Evolutionary conservation across 106 monocot genomes (phyloP).

Genomic region (Platanthera zijinensis): DNA sequence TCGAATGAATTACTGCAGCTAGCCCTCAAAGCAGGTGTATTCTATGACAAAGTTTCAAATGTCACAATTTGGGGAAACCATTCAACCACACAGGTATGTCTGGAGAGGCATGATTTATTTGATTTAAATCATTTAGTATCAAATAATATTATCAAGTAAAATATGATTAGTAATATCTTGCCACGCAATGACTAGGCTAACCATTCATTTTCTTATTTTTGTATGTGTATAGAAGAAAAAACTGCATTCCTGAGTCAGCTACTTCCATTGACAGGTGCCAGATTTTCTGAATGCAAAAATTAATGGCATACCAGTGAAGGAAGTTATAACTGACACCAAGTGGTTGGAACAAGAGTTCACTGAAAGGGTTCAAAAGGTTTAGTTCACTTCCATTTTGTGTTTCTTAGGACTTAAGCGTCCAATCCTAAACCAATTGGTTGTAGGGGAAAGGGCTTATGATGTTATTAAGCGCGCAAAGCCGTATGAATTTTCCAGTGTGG

Average conservation of each 20-base stretch:
- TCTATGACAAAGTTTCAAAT: slow-evolving; percentile 98
- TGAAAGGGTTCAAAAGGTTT: slow-evolving; percentile 73
- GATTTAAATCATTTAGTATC: slow-evolving; percentile 2
- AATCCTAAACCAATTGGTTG: too few relatives aligned
- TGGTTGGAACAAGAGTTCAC: slow-evolving; percentile 95
- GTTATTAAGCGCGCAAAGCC: too few relatives aligned
- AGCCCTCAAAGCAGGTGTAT: slow-evolving; percentile 89
- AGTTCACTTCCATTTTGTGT: not conserved
- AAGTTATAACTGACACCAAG: slow-evolving; percentile 80
- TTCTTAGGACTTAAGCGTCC: too few relatives aligned
- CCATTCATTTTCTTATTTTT: not conserved
- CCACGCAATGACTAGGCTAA: not conserved
- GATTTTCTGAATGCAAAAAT: slow-evolving; percentile 98
- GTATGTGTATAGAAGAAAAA: not conserved
- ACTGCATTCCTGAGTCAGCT: slow-evolving; percentile 2
- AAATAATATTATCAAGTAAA: not conserved
- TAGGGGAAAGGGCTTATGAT: too few relatives aligned
- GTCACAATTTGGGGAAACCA: slow-evolving; percentile 99
- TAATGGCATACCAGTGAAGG: slow-evolving; percentile 72
- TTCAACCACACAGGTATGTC: slow-evolving; percentile 86
- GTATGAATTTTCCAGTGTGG: too few relatives aligned
- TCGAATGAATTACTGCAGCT: slow-evolving; percentile 36
- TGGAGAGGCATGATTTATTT: not conserved
- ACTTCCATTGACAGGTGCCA: slow-evolving; percentile 61
- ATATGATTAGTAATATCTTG: not conserved